Percentiles rank a stretch among this genome's conserved stretches.
phyloP scores from a whole-genome alignment of 2,329 filamentous ascomycete genomes.

The Cladophialophora carrionii region DNA sequence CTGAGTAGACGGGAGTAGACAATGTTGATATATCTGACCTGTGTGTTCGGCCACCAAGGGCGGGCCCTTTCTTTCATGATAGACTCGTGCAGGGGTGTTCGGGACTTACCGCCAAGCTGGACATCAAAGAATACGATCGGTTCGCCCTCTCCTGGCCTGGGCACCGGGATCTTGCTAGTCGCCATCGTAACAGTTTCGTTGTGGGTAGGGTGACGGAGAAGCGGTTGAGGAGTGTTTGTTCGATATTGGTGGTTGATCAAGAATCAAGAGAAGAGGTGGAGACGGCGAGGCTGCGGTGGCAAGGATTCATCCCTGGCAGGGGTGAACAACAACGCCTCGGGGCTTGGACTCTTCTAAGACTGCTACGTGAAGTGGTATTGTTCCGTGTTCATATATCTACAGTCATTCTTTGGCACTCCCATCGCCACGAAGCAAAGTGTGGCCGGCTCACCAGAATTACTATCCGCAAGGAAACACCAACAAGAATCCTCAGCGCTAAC shows the following conservation, averaged over 20 bases:
- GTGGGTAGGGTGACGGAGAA: background rate
- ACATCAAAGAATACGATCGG: conserved; percentile 57
- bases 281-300: conserved; percentile 13
- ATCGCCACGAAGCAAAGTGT: background rate
- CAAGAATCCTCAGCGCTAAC: background rate
- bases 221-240: background rate
- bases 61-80: too few relatives aligned
- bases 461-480: background rate
- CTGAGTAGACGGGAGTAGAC: background rate
- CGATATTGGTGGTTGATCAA: background rate
- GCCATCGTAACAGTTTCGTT: conserved; percentile 20
- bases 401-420: background rate
- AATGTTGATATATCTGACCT: background rate
- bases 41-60: too few relatives aligned
- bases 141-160: conserved; percentile 40
- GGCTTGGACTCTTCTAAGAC: background rate
- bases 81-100: too few relatives aligned
- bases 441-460: background rate
- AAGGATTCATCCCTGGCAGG: background rate
- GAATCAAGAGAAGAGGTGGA: background rate
- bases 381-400: background rate
- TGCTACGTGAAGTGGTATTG: background rate
- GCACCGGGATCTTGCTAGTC: conserved; percentile 31
- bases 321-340: background rate
- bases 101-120: conserved; percentile 49